Percentiles rank a stretch among this genome's conserved stretches.
phyloP scores from a whole-genome alignment of 2,329 filamentous ascomycete species.

The Alternaria brassicae region DNA sequence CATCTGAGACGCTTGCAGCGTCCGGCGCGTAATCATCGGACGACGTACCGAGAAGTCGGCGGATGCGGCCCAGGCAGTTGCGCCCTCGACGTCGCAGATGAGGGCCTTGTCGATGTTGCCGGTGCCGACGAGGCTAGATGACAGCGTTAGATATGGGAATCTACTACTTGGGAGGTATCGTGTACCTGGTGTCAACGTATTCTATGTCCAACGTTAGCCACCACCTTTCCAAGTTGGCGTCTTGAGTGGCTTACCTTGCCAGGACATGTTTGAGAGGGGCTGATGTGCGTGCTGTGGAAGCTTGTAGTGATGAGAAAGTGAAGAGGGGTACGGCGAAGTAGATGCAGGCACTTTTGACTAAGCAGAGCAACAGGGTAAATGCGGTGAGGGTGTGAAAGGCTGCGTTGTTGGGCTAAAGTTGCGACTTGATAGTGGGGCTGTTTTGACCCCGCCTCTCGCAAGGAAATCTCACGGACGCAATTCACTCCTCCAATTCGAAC shows the following conservation, averaged over 20 bases:
- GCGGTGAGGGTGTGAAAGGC: conserved; percentile 34
- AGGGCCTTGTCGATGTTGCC: conserved; percentile 58
- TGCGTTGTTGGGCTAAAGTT: conserved; percentile 25
- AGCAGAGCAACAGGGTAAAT: conserved; percentile 30
- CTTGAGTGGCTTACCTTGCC: conserved; percentile 48
- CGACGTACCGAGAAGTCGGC: conserved; percentile 78
- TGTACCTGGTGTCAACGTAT: conserved; percentile 53
- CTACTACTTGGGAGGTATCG: not conserved
- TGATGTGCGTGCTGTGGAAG: conserved; percentile 34
- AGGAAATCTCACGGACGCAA: conserved; percentile 10
- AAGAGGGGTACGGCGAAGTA: conserved; percentile 21
- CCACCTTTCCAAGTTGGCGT: conserved; percentile 16
- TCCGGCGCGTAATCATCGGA: conserved; percentile 9
- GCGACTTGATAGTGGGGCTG: conserved; percentile 26
- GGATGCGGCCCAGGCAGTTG: conserved; percentile 79
- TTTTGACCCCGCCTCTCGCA: conserved; percentile 18
- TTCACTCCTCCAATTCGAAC: conserved; percentile 7
- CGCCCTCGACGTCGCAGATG: conserved; percentile 58
- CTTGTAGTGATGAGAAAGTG: conserved; percentile 23
- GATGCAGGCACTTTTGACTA: conserved; percentile 35
- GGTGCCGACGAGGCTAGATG: conserved; percentile 51
- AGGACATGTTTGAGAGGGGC: conserved; percentile 51
- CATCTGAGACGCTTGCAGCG: not conserved
- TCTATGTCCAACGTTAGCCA: conserved; percentile 41
- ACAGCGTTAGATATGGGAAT: conserved; percentile 22